Conservation (phyloP, 805 yeast species). For the Nakazawaea peltata region DNA sequence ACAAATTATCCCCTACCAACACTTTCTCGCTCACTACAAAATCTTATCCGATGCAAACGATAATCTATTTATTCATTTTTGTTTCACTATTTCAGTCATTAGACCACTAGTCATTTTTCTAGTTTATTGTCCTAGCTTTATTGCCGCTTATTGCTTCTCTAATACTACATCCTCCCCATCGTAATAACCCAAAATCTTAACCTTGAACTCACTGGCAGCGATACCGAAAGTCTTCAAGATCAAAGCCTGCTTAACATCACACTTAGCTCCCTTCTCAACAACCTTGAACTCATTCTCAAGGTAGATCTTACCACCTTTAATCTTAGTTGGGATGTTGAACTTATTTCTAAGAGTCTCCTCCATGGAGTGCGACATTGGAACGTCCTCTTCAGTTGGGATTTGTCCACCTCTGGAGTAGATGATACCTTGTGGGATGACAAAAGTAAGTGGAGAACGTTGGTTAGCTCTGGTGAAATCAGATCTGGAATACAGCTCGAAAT, state of each 20-base stretch:
- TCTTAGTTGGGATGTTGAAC: slow-evolving; percentile 84
- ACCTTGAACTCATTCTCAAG: slow-evolving; percentile 73
- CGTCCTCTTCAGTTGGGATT: slow-evolving; percentile 82
- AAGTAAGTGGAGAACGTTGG: slow-evolving; percentile 71
- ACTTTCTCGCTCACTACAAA: too few relatives aligned
- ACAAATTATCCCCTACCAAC: too few relatives aligned
- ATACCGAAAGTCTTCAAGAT: slow-evolving; percentile 92
- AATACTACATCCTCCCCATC: slow-evolving; percentile 51
- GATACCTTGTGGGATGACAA: slow-evolving; percentile 82
- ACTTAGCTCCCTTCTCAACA: slow-evolving; percentile 67
- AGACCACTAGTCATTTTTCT: too few relatives aligned
- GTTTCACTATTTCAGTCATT: too few relatives aligned
- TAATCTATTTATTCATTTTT: too few relatives aligned
- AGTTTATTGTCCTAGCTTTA: too few relatives aligned
- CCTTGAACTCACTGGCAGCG: slow-evolving; percentile 87
- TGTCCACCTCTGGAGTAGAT: slow-evolving; percentile 96
- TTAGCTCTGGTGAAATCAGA: slow-evolving; percentile 90
- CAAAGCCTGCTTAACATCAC: slow-evolving; percentile 88
- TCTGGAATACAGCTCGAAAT: slow-evolving; percentile 70
- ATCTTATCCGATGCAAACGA: too few relatives aligned
- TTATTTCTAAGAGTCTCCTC: slow-evolving; percentile 89
- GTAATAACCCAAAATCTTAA: slow-evolving; percentile 70
- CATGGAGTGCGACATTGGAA: slow-evolving; percentile 93
- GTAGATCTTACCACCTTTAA: slow-evolving; percentile 80
- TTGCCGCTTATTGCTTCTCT: too few relatives aligned